phyloP scores from a whole-genome alignment of 2,329 filamentous ascomycete species.

The Microcyclosporella mali region DNA sequence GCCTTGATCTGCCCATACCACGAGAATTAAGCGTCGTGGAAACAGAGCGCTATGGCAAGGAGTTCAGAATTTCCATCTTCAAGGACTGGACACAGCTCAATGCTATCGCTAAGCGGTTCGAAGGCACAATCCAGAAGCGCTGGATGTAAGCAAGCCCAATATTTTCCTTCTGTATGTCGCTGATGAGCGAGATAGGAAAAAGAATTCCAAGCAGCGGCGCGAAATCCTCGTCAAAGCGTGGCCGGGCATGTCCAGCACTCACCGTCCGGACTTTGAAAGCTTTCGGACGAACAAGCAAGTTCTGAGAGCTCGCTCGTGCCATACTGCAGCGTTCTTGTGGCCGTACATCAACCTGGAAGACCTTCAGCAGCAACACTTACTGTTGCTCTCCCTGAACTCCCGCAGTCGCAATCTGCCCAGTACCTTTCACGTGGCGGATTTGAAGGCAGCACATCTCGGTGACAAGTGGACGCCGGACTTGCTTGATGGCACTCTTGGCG shows the following conservation, averaged over 20 bases:
- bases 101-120: conserved; percentile 45
- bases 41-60: conserved; percentile 18
- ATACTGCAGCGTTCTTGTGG: conserved; percentile 40
- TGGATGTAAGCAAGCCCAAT: conserved; percentile 35
- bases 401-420: conserved; percentile 44
- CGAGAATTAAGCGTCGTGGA: conserved; percentile 14
- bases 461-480: conserved; percentile 11
- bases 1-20: conserved; percentile 20
- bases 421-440: conserved; percentile 45
- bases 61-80: conserved; percentile 31
- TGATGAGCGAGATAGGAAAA: conserved; percentile 37
- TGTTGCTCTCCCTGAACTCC: conserved; percentile 50
- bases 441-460: conserved; percentile 31
- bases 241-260: conserved; percentile 45
- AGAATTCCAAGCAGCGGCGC: conserved; percentile 42
- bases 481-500: conserved; percentile 2
- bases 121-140: conserved; percentile 46
- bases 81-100: conserved; percentile 33
- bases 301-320: conserved; percentile 13
- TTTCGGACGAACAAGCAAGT: conserved; percentile 23
- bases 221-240: conserved; percentile 44
- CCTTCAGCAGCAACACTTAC: conserved; percentile 37
- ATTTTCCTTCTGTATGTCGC: neutral
- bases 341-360: conserved; percentile 56
- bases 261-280: conserved; percentile 48